Evolutionary conservation across 2,329 filamentous ascomycete genomes (phyloP), one percentile per base, ranked within the genome.

Genomic region (Chrysoporthe cubensis): DNA sequence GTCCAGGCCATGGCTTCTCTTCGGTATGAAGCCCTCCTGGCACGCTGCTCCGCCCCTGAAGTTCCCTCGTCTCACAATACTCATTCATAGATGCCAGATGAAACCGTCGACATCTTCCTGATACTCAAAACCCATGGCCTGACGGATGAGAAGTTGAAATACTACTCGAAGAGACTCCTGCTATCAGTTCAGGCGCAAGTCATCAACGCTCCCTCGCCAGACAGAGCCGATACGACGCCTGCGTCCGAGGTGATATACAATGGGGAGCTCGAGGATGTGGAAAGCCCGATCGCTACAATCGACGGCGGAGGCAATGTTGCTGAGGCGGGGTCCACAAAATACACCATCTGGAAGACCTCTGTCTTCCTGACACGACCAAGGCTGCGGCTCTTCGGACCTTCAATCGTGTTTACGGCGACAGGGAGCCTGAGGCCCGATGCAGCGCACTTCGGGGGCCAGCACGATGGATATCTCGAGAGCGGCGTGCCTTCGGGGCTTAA

Each of bases 401-500:
- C 86, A 0, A 82, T 91, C 42, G 85, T 91, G 62, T 91, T 94
- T 75, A 66, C 84, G 1, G 88, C 86, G 16, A 84, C 84, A 1
- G 88, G 88, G 6, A 88, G 84, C 70, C 78, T 92, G 70, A 88
- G 84, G 73, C 85, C 87, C 2, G 80, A 83, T 43, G 75, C 79
- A 48, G 77, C 81, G 14, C 78, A 80, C 48, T 75, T 78, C 13
- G 80, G 83, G 48, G 77, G 79, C 11, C 71, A 78, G 32, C 80
- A 81, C 11, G 83, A 87, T 67, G 89, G 91, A 64, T 93, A 93
- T 74, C 83, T 95, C 43, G 86, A 87, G 46, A 92, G 90, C 74
- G 87, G 88, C 67, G 79, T 89, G 37, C 89, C 92, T 0, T 85
- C 89, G 7, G 89, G 91, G 1, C 82, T 92, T 70, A 96, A 95